Evolutionary conservation across 139 green algal species (phyloP), one percentile per base, ranked within the genome.

Genomic region (Limnomonas spitsbergensis): DNA sequence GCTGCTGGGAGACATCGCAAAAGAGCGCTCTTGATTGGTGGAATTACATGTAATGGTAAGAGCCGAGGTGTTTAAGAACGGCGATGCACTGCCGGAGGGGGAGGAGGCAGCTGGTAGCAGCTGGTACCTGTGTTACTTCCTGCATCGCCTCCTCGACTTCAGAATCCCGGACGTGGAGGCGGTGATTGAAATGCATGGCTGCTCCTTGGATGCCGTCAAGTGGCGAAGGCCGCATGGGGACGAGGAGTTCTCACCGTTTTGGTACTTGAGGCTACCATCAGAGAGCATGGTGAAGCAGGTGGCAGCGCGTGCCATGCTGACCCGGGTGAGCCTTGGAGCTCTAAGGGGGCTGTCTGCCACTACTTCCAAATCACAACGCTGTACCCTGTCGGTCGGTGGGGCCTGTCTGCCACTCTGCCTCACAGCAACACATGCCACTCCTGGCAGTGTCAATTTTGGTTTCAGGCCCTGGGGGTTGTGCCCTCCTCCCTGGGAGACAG

Each of bases 71-170:
- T 61, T 61, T 14, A 61, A 20, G 47, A 61, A 61, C 20, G 14
- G 14, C 20, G 47, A 20, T 29, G 20, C 14, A 61, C 14, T 61
- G 47, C 47, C 20, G 47, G 20, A 20, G 20, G 20, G 14, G 47
- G 20, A 20, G 20, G 20, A 72, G 26, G 61, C 6, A 34, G 61
- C 27, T 36, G 61, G 29, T 20, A 37, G 29, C 61, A 34, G 26
- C 29, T 76, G 69, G 69, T 76, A 54, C 69, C 35, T 76, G 26
- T 29, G n/a, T 29, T 52, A 93, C 42, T 93, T 95, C n/a, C 0
- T 86, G 2, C 90, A 95, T 70, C 73, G 89, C 0, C 77, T 91
- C 26, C 76, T 95, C 9, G 87, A 94, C 47, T 95, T 92, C 42
- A 77, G 91, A 2, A 38, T 86, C 1, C 76, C 92, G 0, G 92